Evolutionary conservation across 495 filamentous ascomycete species (phyloP).

Genomic region (Aspergillus carlsbadensis): DNA sequence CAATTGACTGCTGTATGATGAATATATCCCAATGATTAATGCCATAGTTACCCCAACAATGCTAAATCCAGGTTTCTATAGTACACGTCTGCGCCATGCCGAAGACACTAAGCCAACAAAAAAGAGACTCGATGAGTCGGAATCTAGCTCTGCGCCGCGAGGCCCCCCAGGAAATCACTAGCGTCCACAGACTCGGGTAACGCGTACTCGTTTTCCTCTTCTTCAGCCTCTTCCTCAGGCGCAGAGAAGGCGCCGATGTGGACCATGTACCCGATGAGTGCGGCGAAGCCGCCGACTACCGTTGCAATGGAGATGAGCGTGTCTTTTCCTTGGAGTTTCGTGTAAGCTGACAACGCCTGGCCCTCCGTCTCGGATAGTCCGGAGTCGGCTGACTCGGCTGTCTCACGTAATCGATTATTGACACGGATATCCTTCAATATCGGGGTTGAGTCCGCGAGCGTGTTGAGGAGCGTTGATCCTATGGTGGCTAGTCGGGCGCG

Average conservation of each 20-base stretch:
- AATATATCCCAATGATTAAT: too few relatives aligned
- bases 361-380: conserved; percentile 28
- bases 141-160: neutral
- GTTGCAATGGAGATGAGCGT: conserved; percentile 38
- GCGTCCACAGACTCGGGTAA: conserved; percentile 15
- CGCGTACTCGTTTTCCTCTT: conserved; percentile 1
- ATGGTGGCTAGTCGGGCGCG: conserved; percentile 34
- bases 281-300: conserved; percentile 34
- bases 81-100: too few relatives aligned
- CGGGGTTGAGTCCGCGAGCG: conserved; percentile 41
- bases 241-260: conserved; percentile 31
- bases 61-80: too few relatives aligned
- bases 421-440: conserved; percentile 38
- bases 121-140: neutral
- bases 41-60: too few relatives aligned
- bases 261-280: conserved; percentile 43
- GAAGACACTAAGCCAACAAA: too few relatives aligned
- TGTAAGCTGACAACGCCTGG: conserved; percentile 25
- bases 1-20: too few relatives aligned
- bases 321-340: conserved; percentile 32
- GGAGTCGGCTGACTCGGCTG: conserved; percentile 27
- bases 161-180: conserved; percentile 21
- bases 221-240: conserved; percentile 10
- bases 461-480: conserved; percentile 36
- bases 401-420: conserved; percentile 35